Percentiles rank a stretch among this genome's conserved stretches.
phyloP scores from a whole-genome alignment of 2,329 filamentous ascomycete species.

The Beauveria australis region DNA sequence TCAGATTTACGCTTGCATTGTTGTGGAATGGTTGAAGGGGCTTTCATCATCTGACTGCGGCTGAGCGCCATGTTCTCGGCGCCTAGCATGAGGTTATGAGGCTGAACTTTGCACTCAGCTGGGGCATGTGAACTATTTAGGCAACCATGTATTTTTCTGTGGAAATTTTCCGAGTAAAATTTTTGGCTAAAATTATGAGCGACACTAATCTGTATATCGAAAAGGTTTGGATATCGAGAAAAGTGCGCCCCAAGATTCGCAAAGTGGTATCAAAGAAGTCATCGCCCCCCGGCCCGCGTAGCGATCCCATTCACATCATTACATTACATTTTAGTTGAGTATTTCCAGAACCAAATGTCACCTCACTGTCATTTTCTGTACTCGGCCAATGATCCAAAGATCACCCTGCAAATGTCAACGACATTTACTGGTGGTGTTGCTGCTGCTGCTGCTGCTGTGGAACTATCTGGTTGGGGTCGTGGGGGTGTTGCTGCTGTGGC shows the following conservation, averaged over 20 bases:
- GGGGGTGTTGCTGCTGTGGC: constrained; percentile 1
- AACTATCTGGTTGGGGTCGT: constrained; percentile 10
- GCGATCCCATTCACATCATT: constrained; percentile 1
- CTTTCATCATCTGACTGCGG: not conserved
- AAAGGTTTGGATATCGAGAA: not conserved
- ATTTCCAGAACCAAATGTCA: not conserved
- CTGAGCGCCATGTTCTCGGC: constrained; percentile 5
- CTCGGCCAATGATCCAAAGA: not conserved
- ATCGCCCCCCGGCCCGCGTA: not conserved
- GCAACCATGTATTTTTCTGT: too few species aligned
- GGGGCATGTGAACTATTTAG: not conserved
- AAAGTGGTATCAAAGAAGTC: constrained; percentile 8
- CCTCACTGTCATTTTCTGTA: too few species aligned
- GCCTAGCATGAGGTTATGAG: not conserved
- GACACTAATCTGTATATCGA: not conserved
- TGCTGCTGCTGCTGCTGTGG: constrained; percentile 15
- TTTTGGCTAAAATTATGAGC: not conserved
- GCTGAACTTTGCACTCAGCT: constrained; percentile 1
- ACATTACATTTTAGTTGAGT: not conserved
- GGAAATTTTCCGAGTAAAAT: too few species aligned
- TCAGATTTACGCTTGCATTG: not conserved
- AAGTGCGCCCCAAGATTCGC: not conserved
- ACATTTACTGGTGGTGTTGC: not conserved
- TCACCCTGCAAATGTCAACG: not conserved
- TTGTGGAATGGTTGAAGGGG: not conserved